Evolutionary conservation across 148 eudicot species (phyloP), one percentile per base, ranked within the genome.

Genomic region (Tetragonia tetragonoides): DNA sequence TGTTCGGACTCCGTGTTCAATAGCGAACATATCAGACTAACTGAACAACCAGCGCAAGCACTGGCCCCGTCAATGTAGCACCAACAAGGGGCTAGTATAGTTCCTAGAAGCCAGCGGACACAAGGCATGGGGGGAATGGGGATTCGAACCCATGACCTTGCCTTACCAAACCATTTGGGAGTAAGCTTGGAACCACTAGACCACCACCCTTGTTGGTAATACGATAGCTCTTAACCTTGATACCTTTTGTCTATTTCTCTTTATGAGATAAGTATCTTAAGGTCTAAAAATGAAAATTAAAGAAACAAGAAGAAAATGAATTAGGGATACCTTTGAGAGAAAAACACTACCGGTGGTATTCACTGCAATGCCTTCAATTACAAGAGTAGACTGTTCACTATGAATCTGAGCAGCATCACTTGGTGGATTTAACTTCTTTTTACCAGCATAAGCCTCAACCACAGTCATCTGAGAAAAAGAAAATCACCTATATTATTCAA

Each of bases 291-390:
- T 9, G 40, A 64, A 37, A 37, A 28, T 68, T 12, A 57, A 38
- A 63, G 24, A 38, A 76, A 57, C 28, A 72, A 49, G 71, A 42
- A 47, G 41, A 47, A 44, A 49, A 38, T 80, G 47, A 24, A 60
- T 28, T 77, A 75, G 59, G 34, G 66, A 67, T 82, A 92, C 97
- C 95, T 92, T 90, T 54, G 92, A 78, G 16, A 78, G 69, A 70
- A 89, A 94, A 74, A 94, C 92, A 80, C 97, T 89, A 69, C 98
- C 98, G 46, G 95, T 74, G 70, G 95, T 89, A 76, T 94, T 94
- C 63, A 88, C 88, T 20, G 98, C 91, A 86, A 94, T 82, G 60
- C 93, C 91, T 81, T 94, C 97, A 66, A 86, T 85, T 66, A 92
- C 78, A 62, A 92, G 87, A 47, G 92, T 77, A 37, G 88, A 84